Evolutionary conservation across 2,329 filamentous ascomycete species (phyloP), one percentile per base, ranked within the genome.

Genomic region (Thelonectria rubi): DNA sequence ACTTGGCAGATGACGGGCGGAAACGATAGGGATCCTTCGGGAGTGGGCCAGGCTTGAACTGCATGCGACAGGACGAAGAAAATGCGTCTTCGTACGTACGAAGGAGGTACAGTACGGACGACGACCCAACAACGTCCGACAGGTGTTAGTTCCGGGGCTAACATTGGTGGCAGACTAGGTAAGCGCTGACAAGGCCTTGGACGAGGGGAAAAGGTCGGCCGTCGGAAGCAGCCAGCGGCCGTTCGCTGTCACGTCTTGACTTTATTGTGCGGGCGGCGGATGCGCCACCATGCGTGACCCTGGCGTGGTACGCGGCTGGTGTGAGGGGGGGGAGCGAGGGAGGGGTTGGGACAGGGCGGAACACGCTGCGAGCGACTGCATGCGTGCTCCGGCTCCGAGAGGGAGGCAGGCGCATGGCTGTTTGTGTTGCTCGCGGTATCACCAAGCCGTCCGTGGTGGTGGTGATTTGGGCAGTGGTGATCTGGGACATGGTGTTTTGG

Each of bases 11-110:
- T 59, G 37, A 50, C 17, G 58, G 58, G 49, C 58, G 58, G 61
- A 49, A 65, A 47, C 40, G 49, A 64, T 55, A 62, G 66, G 63
- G 64, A 63, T 54, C 54, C 52, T 63, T 9, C 11, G 15, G 37
- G 37, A 55, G 57, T 58, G 64, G 62, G 58, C 55, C 64, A 32
- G 12, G 37, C 40, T 40, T 14, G 34, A 37, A 37, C 34, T 24
- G 47, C 42, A 37, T 18, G 30, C 32, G 45, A n/a, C 17, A 30
- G 15, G 26, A 30, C 26, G 26, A 30, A 30, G 26, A 5, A 30
- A 8, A 30, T 8, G 26, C 7, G 26, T 7, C 21, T 24, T 3
- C 10, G 26, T 8, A 30, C 26, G 26, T 8, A 9, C 5, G 4
- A 8, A 5, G 8, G 5, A 5, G 7, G 26, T 9, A 24, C 26